Conservation (phyloP, 257 asterid genomes). For the Jasminum sambac region DNA sequence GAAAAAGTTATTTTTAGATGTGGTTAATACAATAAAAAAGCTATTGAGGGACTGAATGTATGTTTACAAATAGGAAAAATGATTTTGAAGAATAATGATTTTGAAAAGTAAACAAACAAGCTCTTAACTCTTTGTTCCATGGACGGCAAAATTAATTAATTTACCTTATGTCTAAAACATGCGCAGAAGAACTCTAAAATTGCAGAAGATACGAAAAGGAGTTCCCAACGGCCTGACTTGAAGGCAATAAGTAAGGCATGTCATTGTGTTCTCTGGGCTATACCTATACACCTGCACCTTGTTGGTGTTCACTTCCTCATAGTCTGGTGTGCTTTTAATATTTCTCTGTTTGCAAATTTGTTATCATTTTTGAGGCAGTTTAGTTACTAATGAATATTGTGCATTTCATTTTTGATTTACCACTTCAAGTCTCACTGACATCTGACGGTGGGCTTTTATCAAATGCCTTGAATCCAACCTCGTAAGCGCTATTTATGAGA, state of each 20-base stretch:
- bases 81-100: no score
- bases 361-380: not conserved
- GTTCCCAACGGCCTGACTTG: constrained; percentile 74
- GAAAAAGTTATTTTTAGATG: no score
- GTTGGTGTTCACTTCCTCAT: not conserved
- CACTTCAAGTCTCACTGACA: not conserved
- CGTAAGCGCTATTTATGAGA: not conserved
- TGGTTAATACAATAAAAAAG: no score
- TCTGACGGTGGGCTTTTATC: no score
- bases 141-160: constrained; percentile 2
- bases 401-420: not conserved
- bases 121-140: not conserved
- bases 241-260: constrained; percentile 76
- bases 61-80: no score
- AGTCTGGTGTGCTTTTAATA: not conserved
- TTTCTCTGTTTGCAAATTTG: not conserved
- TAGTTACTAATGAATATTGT: not conserved
- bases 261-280: constrained; percentile 1
- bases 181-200: constrained; percentile 40
- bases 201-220: constrained; percentile 37
- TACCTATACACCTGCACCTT: not conserved
- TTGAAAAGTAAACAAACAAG: no score
- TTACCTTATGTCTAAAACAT: constrained; percentile 13
- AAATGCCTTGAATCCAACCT: not conserved
- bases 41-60: no score